Evolutionary conservation across 2,329 filamentous ascomycete genomes (phyloP).

Genomic region (Passalora sequoiae): DNA sequence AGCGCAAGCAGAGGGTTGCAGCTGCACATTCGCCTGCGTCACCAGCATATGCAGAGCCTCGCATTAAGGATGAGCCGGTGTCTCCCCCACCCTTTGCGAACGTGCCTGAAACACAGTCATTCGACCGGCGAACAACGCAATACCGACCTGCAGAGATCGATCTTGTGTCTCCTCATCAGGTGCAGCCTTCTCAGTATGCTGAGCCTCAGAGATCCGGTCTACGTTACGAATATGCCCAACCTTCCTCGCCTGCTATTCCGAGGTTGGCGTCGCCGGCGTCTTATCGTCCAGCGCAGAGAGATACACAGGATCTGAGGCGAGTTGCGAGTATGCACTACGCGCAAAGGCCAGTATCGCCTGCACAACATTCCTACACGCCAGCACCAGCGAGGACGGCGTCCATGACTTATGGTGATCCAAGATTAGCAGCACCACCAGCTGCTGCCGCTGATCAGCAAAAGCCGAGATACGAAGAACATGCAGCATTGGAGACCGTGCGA

Average conservation of each 20-base stretch:
- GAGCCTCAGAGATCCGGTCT: constrained; percentile 36
- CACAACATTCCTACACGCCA: constrained; percentile 37
- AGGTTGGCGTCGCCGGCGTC: constrained; percentile 36
- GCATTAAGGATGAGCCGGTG: constrained; percentile 59
- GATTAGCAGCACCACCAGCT: constrained; percentile 26
- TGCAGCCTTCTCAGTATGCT: constrained; percentile 42
- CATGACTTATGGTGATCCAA: constrained; percentile 39
- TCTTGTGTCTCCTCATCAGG: constrained; percentile 36
- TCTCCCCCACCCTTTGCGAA: constrained; percentile 54
- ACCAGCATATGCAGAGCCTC: constrained; percentile 39
- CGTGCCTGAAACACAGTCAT: constrained; percentile 35
- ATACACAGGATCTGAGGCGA: constrained; percentile 44
- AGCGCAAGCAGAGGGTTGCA: constrained; percentile 32
- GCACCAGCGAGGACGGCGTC: constrained; percentile 40
- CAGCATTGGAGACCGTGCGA: constrained; percentile 28
- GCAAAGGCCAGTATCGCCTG: constrained; percentile 41
- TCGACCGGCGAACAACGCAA: constrained; percentile 38
- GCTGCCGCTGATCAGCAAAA: constrained; percentile 24
- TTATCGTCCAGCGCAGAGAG: constrained; percentile 36
- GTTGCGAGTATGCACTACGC: constrained; percentile 47
- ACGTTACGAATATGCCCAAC: constrained; percentile 40
- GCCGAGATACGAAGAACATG: constrained; percentile 33
- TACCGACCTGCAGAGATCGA: constrained; percentile 36
- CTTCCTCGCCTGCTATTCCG: constrained; percentile 36
- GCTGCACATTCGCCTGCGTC: constrained; percentile 34